phyloP scores from a whole-genome alignment of 768 basidiomycete species.

The Tephrocybe rancida region DNA sequence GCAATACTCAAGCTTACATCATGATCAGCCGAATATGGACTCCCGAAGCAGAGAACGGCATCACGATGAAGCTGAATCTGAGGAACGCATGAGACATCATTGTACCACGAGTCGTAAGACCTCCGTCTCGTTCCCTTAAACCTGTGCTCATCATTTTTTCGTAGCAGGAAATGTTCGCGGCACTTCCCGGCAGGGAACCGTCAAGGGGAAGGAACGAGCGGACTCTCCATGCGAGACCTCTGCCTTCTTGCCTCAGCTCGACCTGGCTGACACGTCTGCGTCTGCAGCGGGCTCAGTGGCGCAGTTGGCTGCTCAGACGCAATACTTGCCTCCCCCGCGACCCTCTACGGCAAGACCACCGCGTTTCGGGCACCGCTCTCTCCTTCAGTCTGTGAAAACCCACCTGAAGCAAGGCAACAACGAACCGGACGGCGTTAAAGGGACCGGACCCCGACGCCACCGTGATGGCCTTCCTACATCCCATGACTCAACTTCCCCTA shows the following conservation, averaged over 20 bases:
- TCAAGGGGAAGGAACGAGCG: slow-evolving; percentile 13
- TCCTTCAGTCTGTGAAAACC: slow-evolving; percentile 50
- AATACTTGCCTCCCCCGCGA: neutral
- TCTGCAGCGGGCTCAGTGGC: neutral
- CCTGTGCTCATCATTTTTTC: neutral
- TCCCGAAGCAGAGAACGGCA: slow-evolving; percentile 1
- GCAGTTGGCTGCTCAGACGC: neutral
- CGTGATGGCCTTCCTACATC: neutral
- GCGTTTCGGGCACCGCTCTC: slow-evolving; percentile 32
- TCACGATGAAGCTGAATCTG: neutral
- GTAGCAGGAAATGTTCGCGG: neutral
- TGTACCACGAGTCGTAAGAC: neutral
- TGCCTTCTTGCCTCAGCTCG: neutral
- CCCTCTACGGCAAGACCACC: slow-evolving; percentile 1
- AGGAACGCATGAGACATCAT: neutral
- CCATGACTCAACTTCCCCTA: neutral
- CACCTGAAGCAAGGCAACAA: slow-evolving; percentile 33
- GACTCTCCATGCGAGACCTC: neutral
- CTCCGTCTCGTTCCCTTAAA: neutral
- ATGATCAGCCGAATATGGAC: neutral
- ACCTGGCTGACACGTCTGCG: neutral
- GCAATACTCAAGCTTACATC: slow-evolving; percentile 22
- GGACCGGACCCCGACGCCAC: slow-evolving; percentile 1
- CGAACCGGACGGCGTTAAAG: neutral
- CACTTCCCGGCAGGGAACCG: neutral